Base-by-base conservation (phyloP, 2,329 filamentous ascomycete species). In the Grosmannia huntii region DNA sequence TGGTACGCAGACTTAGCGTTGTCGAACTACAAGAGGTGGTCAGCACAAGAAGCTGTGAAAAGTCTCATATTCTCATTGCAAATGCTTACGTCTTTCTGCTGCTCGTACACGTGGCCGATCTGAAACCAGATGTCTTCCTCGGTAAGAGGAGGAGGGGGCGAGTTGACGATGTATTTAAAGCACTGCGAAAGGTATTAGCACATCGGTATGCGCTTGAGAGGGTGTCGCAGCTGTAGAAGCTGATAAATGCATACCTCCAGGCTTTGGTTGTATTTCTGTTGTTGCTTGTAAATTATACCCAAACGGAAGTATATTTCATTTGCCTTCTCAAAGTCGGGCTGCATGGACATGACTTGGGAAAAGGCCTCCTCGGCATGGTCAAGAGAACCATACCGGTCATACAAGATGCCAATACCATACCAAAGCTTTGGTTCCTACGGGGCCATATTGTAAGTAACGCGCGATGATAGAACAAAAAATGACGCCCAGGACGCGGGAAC, bases 61-160 rank as follows among this genome's bases (percentile, higher is more conserved):
- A 48, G 64, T 60, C 62, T 74, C 56, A 74, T 67, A 49, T 12
- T 21, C 25, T 19, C 9, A 28, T 3, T 14, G 14, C 12, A 41
- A 9, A 50, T 33, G 79, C 90, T 75, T 78, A 96, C 91, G 68
- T 99, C 94, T 79, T 97, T 97, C 72, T 97, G 92, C 68, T 97
- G 94, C 70, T 99, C 94, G 67, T 99, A 91, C 55, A 99, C 94
- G 71, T 99, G 94, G 28, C 94, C 94, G 68, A 99, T 97, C 72
- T 99, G 94, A 76, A 99, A 99, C 92, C 92, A 97, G 61, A 99
- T 99, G 66, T 99, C 94, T 71, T 97, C 92, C 70, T 97, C 91
- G 0, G 91, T 96, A 65, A 99, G 73, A 2, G 94, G 94, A 4
- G 89, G 85, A 3, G 94, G 94, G 31, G 94, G 92, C 57, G 95